Conservation (phyloP, 2,329 filamentous ascomycete species). For the Ophiostoma fasciatum region DNA sequence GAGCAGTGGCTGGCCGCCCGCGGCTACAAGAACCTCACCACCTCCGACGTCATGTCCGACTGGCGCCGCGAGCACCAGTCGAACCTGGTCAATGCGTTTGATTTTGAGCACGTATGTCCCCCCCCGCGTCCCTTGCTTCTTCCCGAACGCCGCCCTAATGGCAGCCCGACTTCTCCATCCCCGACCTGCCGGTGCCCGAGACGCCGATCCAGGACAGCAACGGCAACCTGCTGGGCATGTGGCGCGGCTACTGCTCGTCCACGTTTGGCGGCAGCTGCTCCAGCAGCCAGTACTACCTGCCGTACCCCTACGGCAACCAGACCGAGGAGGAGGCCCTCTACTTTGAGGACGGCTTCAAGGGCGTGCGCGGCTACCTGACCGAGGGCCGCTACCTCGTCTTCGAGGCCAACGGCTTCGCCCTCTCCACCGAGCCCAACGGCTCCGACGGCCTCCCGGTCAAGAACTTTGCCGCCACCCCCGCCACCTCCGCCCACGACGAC, state of each 20-base stretch:
- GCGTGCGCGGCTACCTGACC: constrained; percentile 33
- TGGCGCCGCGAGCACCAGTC: constrained; percentile 16
- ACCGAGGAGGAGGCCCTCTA: constrained; percentile 23
- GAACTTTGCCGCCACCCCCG: constrained; percentile 13
- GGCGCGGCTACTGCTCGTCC: constrained; percentile 24
- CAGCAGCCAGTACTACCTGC: constrained; percentile 7
- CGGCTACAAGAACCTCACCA: constrained; percentile 16
- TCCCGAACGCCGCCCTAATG: no score
- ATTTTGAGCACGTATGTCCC: constrained; percentile 13
- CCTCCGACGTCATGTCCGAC: constrained; percentile 12
- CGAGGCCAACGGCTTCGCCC: constrained; percentile 28
- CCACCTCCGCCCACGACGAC: constrained; percentile 21
- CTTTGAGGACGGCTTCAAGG: constrained; percentile 40
- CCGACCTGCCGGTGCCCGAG: constrained; percentile 27
- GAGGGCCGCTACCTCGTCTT: constrained; percentile 40
- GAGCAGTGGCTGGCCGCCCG: constrained; percentile 16
- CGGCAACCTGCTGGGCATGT: constrained; percentile 28
- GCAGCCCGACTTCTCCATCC: constrained; percentile 31
- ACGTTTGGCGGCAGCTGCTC: constrained; percentile 20
- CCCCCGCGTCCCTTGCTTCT: no score
- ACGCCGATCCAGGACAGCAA: constrained; percentile 25
- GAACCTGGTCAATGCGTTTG: constrained; percentile 15
- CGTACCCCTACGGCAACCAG: constrained; percentile 30
- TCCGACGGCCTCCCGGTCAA: no score
- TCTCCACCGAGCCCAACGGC: constrained; percentile 19